Evolutionary conservation across 2,329 filamentous ascomycete genomes (phyloP).

Genomic region (Trichoderma guizhouense): DNA sequence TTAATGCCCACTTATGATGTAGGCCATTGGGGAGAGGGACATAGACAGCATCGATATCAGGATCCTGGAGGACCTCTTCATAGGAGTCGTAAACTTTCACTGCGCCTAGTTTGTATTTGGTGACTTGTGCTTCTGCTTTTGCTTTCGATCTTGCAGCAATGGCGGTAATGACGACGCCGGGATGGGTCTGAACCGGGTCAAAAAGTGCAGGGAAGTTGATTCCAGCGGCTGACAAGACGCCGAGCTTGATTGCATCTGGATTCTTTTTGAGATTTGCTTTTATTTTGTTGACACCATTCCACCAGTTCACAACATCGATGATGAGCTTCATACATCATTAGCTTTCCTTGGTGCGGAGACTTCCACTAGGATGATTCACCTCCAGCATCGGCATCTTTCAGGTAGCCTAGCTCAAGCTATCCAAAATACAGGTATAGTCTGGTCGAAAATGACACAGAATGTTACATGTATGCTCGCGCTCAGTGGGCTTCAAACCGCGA

Average conservation of each 20-base stretch:
- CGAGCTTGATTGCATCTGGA: background rate
- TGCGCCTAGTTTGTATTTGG: background rate
- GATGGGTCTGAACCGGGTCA: background rate
- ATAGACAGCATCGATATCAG: slow-evolving; percentile 45
- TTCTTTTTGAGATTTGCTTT: background rate
- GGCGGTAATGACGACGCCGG: background rate
- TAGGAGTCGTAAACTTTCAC: background rate
- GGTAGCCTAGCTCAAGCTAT: background rate
- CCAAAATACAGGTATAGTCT: background rate
- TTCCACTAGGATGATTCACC: background rate
- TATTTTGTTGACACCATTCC: background rate
- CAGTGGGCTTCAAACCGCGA: background rate
- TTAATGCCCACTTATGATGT: slow-evolving; percentile 45
- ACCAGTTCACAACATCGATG: background rate
- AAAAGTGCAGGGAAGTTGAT: background rate
- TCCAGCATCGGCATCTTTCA: background rate
- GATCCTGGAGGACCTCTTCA: slow-evolving; percentile 29
- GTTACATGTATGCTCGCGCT: background rate
- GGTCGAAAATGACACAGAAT: background rate
- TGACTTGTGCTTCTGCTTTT: background rate
- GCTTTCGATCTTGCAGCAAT: background rate
- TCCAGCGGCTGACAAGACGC: background rate
- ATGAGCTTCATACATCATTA: background rate
- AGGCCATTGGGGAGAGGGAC: slow-evolving; percentile 45
- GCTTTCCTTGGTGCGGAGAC: background rate